These are phyloP conservation scores for Santalum album DNA, from an alignment of 164 flowering plant genomes.

Conservation along the genomic window DNA sequence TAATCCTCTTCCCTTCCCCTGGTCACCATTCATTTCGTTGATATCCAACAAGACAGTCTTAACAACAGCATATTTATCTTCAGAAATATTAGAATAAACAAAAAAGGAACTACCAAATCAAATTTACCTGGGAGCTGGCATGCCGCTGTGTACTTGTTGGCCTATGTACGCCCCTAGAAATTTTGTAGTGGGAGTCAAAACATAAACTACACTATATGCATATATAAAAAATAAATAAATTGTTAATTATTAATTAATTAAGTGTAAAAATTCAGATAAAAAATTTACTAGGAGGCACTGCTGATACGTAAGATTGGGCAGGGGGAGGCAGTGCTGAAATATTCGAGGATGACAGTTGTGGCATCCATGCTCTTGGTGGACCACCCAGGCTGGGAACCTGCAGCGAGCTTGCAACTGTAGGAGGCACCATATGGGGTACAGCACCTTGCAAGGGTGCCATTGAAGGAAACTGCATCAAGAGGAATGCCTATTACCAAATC, in stretches of 20 bases:
- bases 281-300: constrained; percentile 35
- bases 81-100: background rate
- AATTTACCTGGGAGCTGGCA: constrained; percentile 24
- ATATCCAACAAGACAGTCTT: background rate
- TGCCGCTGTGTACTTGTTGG: constrained; percentile 22
- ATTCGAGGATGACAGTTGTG: constrained; percentile 24
- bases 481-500: background rate
- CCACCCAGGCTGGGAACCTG: constrained; percentile 33
- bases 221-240: no score
- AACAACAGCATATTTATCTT: background rate
- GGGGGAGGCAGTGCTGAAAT: constrained; percentile 19
- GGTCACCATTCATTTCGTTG: no score
- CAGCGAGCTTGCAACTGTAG: constrained; percentile 26
- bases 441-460: constrained; percentile 53
- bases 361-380: constrained; percentile 37
- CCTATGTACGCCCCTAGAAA: constrained; percentile 26
- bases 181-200: constrained; percentile 3
- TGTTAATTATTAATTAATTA: background rate
- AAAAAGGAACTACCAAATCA: background rate
- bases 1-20: no score
- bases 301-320: constrained; percentile 22
- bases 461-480: constrained; percentile 52
- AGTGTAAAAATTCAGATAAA: background rate
- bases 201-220: background rate
- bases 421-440: constrained; percentile 31